Evolutionary conservation across 139 green algal species (phyloP).

Genomic region (Chlamydomonas sphaeroides): DNA sequence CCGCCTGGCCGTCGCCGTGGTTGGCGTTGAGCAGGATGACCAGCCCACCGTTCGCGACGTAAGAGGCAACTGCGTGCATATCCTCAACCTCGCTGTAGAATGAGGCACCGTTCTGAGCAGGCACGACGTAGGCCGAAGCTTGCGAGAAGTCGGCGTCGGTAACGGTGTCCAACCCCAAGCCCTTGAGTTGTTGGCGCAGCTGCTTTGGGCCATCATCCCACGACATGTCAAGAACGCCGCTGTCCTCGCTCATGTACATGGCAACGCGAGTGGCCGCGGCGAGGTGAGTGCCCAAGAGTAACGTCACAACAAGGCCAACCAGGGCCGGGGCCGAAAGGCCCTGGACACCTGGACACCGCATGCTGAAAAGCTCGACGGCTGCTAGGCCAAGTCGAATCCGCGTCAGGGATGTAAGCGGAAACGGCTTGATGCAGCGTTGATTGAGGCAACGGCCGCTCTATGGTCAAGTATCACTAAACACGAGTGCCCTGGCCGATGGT

Average conservation of each 20-base stretch:
- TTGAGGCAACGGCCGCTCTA: too few species aligned
- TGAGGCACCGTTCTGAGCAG: background rate
- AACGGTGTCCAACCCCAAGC: background rate
- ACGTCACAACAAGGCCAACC: background rate
- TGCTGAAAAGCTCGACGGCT: too few species aligned
- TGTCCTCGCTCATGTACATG: slow-evolving; percentile 14
- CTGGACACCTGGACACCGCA: too few species aligned
- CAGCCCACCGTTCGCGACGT: background rate
- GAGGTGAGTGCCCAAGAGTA: background rate
- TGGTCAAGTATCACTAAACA: too few species aligned
- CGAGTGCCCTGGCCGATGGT: too few species aligned
- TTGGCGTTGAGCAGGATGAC: background rate
- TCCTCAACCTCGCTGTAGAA: background rate
- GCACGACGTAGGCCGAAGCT: slow-evolving; percentile 37
- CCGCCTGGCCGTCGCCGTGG: background rate
- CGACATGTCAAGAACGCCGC: slow-evolving; percentile 11
- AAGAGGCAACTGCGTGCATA: slow-evolving; percentile 3
- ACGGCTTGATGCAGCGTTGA: too few species aligned
- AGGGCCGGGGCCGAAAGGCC: too few species aligned
- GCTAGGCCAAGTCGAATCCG: too few species aligned
- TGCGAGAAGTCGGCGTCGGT: too few species aligned
- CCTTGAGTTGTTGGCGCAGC: background rate
- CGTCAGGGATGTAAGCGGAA: too few species aligned
- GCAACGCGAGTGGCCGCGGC: background rate
- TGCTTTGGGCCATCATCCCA: slow-evolving; percentile 4